phyloP scores from a whole-genome alignment of 371 early-diverging fungal genomes.

The Actinomortierella ambigua region DNA sequence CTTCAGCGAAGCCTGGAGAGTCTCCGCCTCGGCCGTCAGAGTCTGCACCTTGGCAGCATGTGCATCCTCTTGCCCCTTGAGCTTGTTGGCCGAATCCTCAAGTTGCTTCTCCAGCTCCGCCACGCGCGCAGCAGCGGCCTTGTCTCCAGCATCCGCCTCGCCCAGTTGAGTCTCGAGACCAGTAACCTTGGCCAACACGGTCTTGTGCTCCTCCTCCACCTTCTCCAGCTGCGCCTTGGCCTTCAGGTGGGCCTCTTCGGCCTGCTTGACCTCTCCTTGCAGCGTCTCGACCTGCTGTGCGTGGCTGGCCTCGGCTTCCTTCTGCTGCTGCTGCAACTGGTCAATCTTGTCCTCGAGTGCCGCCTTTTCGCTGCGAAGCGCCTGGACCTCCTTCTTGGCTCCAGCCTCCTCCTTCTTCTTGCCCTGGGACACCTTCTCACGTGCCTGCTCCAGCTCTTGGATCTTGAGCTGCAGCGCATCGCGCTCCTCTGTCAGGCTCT shows the following conservation, averaged over 20 bases:
- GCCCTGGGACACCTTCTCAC: constrained; percentile 35
- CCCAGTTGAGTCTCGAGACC: constrained; percentile 2
- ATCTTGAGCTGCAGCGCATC: constrained; percentile 34
- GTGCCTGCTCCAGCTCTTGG: constrained; percentile 42
- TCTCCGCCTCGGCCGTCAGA: constrained; percentile 22
- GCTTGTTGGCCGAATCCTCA: constrained; percentile 14
- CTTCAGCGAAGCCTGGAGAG: constrained; percentile 28
- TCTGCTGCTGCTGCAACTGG: constrained; percentile 15
- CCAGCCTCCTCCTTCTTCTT: constrained; percentile 28
- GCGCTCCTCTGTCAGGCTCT: constrained; percentile 32
- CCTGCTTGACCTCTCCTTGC: constrained; percentile 10
- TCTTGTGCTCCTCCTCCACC: constrained; percentile 7
- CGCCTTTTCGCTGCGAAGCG: constrained; percentile 8
- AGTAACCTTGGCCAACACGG: constrained; percentile 9
- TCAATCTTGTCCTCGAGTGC: constrained; percentile 1
- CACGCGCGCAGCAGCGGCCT: constrained; percentile 38
- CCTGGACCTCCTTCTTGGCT: constrained; percentile 1
- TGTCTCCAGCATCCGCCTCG: constrained; percentile 15
- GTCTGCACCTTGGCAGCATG: constrained; percentile 16
- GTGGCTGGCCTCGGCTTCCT: constrained; percentile 7
- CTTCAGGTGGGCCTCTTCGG: not conserved
- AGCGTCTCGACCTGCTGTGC: constrained; percentile 12
- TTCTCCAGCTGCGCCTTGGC: constrained; percentile 10
- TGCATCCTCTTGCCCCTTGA: constrained; percentile 27
- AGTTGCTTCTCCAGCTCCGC: constrained; percentile 49